Base-by-base conservation (phyloP, 257 asterid species). In the Solanum neorickii region DNA sequence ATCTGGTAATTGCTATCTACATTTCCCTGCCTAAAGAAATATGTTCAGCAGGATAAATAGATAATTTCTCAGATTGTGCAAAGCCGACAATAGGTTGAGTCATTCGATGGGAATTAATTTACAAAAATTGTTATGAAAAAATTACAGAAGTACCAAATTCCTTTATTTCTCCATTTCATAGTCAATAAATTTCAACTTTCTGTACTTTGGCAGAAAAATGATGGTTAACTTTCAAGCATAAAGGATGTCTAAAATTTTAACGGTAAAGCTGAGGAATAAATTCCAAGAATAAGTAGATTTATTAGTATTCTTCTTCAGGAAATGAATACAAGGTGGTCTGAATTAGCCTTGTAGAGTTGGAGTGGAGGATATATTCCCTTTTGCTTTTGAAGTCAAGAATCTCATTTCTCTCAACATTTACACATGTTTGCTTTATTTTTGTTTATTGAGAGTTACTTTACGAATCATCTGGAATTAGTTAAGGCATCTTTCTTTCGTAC, bases 381-480 rank as follows among this genome's bases (percentile, higher is more conserved):
- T 87, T 86, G 91, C 83, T 88, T 83, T 89, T 88, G 93, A 93
- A 92, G 95, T 85, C 88, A 89, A 27, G 93, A 88, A 93, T 93
- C 92, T 87, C 86, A 86, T 88, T 86, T 60, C 90, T 85, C 80
- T 62, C 88, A 76, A 87, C 85, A 83, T 52, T 84, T 91, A 80
- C 91, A 85, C 88, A 87, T 69, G 90, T 86, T 89, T 78, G 86
- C 90, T 88, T 66, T 49, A 86, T 78, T 82, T 84, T 77, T 77
- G 84, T 87, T 83, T 37, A 66, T 25, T 73, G 76, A 44, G 88
- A 84, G 85, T 83, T 65, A 46, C 42, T 86, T 76, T 84, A 59
- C 87, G 2, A 86, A 29, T 68, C 44, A 86, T 68, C 41, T 85
- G 59, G 83, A 21, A 75, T 66, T 85, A 70, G 74, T 87, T 83